These are phyloP conservation scores for Lunularia cruciata DNA, from an alignment of 225 moss, liverwort and hornwort species.

Conservation along the genomic window DNA sequence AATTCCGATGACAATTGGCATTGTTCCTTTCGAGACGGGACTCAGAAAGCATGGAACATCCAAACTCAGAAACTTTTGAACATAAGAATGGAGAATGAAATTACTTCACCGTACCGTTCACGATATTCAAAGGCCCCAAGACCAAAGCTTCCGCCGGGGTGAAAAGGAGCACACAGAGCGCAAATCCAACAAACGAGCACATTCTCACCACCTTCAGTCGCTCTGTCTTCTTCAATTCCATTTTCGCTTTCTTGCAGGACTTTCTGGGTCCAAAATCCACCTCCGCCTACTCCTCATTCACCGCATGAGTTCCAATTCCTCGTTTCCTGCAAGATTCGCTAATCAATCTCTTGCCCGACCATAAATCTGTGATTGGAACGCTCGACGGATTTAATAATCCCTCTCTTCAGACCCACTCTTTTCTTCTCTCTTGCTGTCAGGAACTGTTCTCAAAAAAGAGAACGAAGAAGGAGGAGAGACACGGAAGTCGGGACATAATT, in stretches of 20 bases:
- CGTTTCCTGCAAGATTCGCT: too few species aligned
- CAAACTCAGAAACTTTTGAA: background rate
- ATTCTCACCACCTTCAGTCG: background rate
- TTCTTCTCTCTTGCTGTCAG: too few species aligned
- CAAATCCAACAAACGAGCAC: background rate
- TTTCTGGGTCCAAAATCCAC: conserved; percentile 1
- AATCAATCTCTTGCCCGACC: too few species aligned
- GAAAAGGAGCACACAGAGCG: background rate
- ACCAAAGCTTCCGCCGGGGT: conserved; percentile 5
- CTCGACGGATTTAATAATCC: too few species aligned
- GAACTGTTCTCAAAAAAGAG: too few species aligned
- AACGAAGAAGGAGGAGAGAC: too few species aligned
- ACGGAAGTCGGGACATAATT: too few species aligned
- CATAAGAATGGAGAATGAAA: background rate
- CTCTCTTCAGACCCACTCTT: too few species aligned
- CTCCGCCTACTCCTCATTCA: background rate
- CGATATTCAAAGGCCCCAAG: background rate
- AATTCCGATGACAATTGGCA: background rate
- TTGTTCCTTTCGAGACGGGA: background rate
- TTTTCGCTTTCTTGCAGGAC: background rate
- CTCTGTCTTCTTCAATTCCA: background rate
- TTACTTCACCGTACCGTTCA: conserved; percentile 7
- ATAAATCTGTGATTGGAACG: too few species aligned
- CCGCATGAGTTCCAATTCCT: too few species aligned
- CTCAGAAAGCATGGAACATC: background rate